Evolutionary conservation across 192 early-diverging fungal genomes (phyloP).

Genomic region (Thoreauomyces humboldtii): DNA sequence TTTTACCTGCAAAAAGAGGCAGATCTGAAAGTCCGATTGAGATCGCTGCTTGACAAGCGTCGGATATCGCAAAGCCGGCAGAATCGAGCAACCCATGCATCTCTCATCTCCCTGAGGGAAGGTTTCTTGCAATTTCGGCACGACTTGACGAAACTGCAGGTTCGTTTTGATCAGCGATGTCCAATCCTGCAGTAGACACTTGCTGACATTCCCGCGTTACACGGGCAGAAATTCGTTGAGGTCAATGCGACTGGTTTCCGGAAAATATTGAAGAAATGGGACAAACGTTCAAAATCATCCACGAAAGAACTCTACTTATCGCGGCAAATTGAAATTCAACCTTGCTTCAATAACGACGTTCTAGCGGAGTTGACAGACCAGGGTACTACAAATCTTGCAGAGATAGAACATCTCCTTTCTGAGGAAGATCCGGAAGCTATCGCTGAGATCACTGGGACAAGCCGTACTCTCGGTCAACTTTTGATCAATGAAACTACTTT

Average conservation of each 20-base stretch:
- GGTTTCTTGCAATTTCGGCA: conserved; percentile 89
- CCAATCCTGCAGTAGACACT: too few species aligned
- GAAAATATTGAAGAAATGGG: conserved; percentile 99
- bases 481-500: background rate
- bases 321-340: conserved; percentile 96
- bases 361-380: conserved; percentile 87
- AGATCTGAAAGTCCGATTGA: conserved; percentile 85
- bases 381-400: conserved; percentile 71
- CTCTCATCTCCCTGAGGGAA: conserved; percentile 76
- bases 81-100: conserved; percentile 48
- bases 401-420: conserved; percentile 54
- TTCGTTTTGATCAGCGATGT: too few species aligned
- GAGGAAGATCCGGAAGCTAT: conserved; percentile 18
- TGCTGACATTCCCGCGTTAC: too few species aligned
- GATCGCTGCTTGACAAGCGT: conserved; percentile 58
- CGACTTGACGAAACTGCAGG: conserved; percentile 94
- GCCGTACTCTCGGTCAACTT: background rate
- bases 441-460: background rate
- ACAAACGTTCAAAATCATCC: conserved; percentile 95
- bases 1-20: conserved; percentile 98
- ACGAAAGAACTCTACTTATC: conserved; percentile 98
- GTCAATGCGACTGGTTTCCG: conserved; percentile 94
- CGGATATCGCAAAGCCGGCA: conserved; percentile 23
- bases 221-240: conserved; percentile 93
- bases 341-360: conserved; percentile 93